Evolutionary conservation across 768 basidiomycete species (phyloP).

Genomic region (Termitomyces sp.): DNA sequence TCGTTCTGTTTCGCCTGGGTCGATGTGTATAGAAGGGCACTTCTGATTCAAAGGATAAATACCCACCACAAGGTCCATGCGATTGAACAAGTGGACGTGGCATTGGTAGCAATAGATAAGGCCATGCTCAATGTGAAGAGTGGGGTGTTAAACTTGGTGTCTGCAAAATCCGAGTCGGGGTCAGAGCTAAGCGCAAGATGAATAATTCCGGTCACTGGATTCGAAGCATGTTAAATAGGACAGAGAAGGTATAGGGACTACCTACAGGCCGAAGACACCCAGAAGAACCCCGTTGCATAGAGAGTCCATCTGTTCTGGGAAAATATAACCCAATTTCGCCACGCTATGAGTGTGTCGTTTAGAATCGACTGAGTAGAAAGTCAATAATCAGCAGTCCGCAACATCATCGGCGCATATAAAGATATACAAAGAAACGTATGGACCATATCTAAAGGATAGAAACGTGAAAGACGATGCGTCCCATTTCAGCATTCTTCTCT

Average conservation of each 20-base stretch:
- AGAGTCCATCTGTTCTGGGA: background rate
- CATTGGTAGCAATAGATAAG: background rate
- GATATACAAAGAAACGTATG: background rate
- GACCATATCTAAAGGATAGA: background rate
- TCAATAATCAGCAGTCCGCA: background rate
- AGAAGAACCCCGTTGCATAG: background rate
- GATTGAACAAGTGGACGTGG: background rate
- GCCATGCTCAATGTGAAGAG: background rate
- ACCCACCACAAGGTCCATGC: background rate
- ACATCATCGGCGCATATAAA: background rate
- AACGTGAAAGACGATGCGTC: background rate
- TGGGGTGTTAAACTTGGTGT: background rate
- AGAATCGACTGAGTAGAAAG: background rate
- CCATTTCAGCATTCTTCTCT: background rate
- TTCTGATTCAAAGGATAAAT: background rate
- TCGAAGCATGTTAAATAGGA: background rate
- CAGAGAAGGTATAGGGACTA: background rate
- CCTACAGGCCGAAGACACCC: background rate
- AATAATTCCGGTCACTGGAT: background rate
- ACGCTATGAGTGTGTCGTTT: background rate
- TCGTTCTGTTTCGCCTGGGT: background rate
- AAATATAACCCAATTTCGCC: background rate
- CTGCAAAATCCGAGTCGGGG: background rate
- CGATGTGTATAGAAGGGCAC: background rate
- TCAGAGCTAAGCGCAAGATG: background rate